Conservation (phyloP, 192 early-diverging fungal species). For the Coemansia guatemalensis region DNA sequence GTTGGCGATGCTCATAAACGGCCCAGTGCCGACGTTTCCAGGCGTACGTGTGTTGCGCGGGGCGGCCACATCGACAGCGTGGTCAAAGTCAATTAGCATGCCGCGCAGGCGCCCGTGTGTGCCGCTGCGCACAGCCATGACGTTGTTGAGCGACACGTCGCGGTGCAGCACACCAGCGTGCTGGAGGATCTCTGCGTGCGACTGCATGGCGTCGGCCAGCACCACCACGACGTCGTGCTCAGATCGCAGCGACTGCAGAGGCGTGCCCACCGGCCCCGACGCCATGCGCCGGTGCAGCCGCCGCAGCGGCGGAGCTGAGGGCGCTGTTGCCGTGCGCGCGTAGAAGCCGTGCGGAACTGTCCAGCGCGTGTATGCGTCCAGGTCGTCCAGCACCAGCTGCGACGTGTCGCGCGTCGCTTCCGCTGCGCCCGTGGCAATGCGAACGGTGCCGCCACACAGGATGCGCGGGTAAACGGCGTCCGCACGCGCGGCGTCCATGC, state of each 20-base stretch:
- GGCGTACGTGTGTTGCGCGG: slow-evolving; percentile 22
- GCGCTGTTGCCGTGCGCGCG: neutral
- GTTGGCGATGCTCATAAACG: slow-evolving; percentile 52
- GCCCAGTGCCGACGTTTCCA: slow-evolving; percentile 41
- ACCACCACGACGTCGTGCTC: slow-evolving; percentile 40
- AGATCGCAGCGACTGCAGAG: slow-evolving; percentile 24
- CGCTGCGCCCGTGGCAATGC: slow-evolving; percentile 8
- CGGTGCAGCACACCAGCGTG: slow-evolving; percentile 34
- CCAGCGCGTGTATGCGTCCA: slow-evolving; percentile 35
- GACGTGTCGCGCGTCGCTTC: slow-evolving; percentile 30
- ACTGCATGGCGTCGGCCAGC: slow-evolving; percentile 44
- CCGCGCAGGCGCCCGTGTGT: slow-evolving; percentile 22
- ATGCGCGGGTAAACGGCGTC: slow-evolving; percentile 30
- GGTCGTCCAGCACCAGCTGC: slow-evolving; percentile 26
- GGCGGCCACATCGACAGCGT: slow-evolving; percentile 17
- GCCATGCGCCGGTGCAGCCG: slow-evolving; percentile 49
- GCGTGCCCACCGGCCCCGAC: slow-evolving; percentile 33
- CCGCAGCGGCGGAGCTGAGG: slow-evolving; percentile 6
- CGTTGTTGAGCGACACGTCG: slow-evolving; percentile 50
- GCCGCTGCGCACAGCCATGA: slow-evolving; percentile 28
- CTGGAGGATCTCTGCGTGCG: slow-evolving; percentile 28
- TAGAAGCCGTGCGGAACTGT: slow-evolving; percentile 36
- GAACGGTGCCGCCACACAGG: slow-evolving; percentile 41
- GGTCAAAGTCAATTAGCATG: slow-evolving; percentile 52
- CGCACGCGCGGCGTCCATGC: slow-evolving; percentile 19